A percentile compares a stretch with the other conserved stretches of the same genome.
Evolutionary conservation across 371 early-diverging fungal genomes (phyloP).

Genomic region (Coemansia sp.): DNA sequence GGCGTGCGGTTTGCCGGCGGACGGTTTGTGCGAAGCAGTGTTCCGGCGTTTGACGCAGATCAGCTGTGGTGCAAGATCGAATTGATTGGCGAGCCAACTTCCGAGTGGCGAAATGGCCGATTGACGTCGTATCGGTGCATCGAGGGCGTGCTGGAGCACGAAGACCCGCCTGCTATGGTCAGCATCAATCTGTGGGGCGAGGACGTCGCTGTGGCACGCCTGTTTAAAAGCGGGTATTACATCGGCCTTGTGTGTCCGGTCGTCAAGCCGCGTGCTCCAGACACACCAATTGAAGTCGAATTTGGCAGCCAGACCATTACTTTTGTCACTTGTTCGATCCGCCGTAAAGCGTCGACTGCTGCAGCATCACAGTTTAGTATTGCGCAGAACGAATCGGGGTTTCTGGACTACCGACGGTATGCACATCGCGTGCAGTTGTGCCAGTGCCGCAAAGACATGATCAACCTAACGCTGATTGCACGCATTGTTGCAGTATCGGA

Average conservation of each 20-base stretch:
- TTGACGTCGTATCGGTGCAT: background rate
- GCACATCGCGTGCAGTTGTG: slow-evolving; percentile 30
- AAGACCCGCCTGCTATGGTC: slow-evolving; percentile 8
- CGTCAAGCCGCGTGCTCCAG: background rate
- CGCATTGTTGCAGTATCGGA: slow-evolving; percentile 30
- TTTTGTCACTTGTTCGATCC: slow-evolving; percentile 14
- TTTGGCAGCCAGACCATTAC: slow-evolving; percentile 40
- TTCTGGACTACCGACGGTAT: slow-evolving; percentile 35
- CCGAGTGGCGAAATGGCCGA: background rate
- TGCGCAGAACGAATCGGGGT: slow-evolving; percentile 32
- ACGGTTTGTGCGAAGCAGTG: slow-evolving; percentile 6
- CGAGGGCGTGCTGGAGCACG: slow-evolving; percentile 26
- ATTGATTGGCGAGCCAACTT: background rate
- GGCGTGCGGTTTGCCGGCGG: slow-evolving; percentile 23
- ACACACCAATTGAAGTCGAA: background rate
- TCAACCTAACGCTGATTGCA: slow-evolving; percentile 29
- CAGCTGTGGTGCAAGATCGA: slow-evolving; percentile 47
- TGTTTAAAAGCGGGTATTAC: slow-evolving; percentile 29
- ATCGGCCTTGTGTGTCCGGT: slow-evolving; percentile 39
- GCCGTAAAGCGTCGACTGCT: background rate
- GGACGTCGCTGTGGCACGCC: slow-evolving; percentile 19
- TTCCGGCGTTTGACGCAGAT: slow-evolving; percentile 35
- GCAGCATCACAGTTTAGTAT: slow-evolving; percentile 28
- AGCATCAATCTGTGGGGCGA: slow-evolving; percentile 26
- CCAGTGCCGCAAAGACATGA: slow-evolving; percentile 27